phyloP scores from a whole-genome alignment of 352 stramenopile species.

The Phytophthora fragariaefolia region DNA sequence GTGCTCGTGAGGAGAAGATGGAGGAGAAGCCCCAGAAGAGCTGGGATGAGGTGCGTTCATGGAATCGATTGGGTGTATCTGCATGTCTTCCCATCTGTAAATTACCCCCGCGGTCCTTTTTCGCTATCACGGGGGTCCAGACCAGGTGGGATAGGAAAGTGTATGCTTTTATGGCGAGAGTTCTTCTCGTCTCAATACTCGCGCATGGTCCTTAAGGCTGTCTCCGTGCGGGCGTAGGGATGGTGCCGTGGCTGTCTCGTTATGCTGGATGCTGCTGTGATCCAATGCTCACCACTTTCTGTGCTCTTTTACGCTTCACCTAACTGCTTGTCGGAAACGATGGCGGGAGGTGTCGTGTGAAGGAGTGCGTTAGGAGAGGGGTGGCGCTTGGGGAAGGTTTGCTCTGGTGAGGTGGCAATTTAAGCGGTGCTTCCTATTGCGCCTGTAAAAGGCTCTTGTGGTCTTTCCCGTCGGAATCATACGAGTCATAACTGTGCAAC shows the following conservation, averaged over 20 bases:
- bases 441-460: conserved; percentile 68
- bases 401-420: conserved; percentile 38
- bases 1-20: conserved; percentile 55
- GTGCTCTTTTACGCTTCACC: conserved; percentile 16
- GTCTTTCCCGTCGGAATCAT: conserved; percentile 90
- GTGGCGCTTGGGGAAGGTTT: conserved; percentile 30
- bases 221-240: conserved; percentile 78
- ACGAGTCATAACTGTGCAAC: conserved; percentile 94
- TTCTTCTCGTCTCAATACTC: conserved; percentile 84
- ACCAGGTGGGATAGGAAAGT: conserved; percentile 88
- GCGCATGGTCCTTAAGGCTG: conserved; percentile 92
- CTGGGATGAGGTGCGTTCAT: conserved; percentile 65
- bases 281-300: conserved; percentile 23
- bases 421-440: conserved; percentile 45
- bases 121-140: conserved; percentile 77
- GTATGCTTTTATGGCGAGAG: conserved; percentile 70
- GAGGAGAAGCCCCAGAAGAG: conserved; percentile 32
- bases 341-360: conserved; percentile 24
- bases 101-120: conserved; percentile 55
- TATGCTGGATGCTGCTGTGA: conserved; percentile 36
- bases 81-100: conserved; percentile 61
- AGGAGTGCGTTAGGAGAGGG: conserved; percentile 7
- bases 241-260: conserved; percentile 43
- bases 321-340: conserved; percentile 45
- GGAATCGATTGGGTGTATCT: conserved; percentile 29